Conservation (phyloP, 75 land plant genomes). For the Pinus albicaulis region DNA sequence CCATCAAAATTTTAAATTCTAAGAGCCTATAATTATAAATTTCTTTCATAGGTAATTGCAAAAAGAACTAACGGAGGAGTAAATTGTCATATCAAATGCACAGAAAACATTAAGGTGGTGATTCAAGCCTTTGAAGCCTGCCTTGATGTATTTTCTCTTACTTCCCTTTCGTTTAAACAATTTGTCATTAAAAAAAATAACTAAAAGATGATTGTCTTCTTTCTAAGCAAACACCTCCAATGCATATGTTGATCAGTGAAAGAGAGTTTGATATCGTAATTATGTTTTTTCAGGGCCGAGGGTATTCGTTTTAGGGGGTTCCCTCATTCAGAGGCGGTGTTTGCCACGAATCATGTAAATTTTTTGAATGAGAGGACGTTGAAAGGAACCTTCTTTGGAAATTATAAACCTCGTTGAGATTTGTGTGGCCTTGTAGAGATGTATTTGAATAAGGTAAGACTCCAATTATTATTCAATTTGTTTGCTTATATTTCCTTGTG, state of each 20-base stretch:
- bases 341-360: constrained; percentile 51
- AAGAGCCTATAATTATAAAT: not conserved
- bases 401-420: constrained; percentile 61
- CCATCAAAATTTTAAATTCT: not conserved
- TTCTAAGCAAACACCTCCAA: not conserved
- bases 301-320: constrained; percentile 74
- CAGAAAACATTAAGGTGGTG: constrained; percentile 71
- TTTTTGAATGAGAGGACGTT: constrained; percentile 61
- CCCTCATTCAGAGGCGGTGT: constrained; percentile 49
- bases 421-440: constrained; percentile 61
- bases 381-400: constrained; percentile 41
- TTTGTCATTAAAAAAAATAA: not conserved
- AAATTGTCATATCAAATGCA: constrained; percentile 68
- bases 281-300: constrained; percentile 56
- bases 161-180: not conserved
- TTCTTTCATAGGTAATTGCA: constrained; percentile 39
- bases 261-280: constrained; percentile 12
- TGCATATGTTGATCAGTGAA: not conserved
- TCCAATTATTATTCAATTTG: not conserved
- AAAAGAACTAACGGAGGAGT: constrained; percentile 90
- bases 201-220: not conserved
- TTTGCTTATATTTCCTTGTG: too few relatives aligned
- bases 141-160: constrained; percentile 46
- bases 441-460: constrained; percentile 39
- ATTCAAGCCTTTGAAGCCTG: constrained; percentile 78